Percentiles rank a stretch among this genome's conserved stretches.
Conservation (phyloP, 768 basidiomycete genomes). For the Xerocomus spinulosus region DNA sequence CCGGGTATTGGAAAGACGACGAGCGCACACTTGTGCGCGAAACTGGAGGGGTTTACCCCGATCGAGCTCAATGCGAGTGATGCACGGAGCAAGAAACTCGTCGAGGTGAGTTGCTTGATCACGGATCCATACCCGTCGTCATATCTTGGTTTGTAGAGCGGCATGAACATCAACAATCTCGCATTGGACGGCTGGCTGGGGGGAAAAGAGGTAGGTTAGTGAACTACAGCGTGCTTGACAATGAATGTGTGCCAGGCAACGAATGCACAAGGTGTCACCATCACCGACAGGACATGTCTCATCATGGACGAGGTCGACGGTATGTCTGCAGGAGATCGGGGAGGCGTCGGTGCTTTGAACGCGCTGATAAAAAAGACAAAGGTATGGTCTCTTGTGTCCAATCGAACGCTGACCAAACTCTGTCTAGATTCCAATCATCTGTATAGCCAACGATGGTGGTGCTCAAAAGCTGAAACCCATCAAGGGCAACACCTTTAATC, state of each 20-base stretch:
- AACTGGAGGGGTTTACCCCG: constrained; percentile 84
- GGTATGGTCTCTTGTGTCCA: constrained; percentile 35
- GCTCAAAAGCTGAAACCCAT: constrained; percentile 93
- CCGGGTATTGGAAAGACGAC: constrained; percentile 99
- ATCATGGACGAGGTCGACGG: constrained; percentile 99
- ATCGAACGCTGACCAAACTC: not conserved
- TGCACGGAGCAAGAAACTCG: constrained; percentile 90
- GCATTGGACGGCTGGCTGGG: constrained; percentile 84
- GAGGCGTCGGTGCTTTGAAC: constrained; percentile 92
- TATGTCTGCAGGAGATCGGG: constrained; percentile 96
- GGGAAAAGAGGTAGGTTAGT: constrained; percentile 52
- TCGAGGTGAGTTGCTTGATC: constrained; percentile 57
- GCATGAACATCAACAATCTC: constrained; percentile 85
- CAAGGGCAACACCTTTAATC: constrained; percentile 58
- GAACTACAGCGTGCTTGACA: constrained; percentile 9
- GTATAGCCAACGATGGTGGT: constrained; percentile 88
- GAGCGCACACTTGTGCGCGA: constrained; percentile 88
- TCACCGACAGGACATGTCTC: constrained; percentile 78
- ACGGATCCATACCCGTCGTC: not conserved
- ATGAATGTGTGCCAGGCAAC: constrained; percentile 38
- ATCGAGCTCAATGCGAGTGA: constrained; percentile 98
- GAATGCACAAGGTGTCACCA: constrained; percentile 64
- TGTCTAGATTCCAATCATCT: constrained; percentile 86
- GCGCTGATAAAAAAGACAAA: constrained; percentile 90
- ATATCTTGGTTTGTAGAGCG: constrained; percentile 46